Percentiles rank a stretch among this genome's conserved stretches.
phyloP scores from a whole-genome alignment of 495 filamentous ascomycete species.

The Beverwykella pulmonaria region DNA sequence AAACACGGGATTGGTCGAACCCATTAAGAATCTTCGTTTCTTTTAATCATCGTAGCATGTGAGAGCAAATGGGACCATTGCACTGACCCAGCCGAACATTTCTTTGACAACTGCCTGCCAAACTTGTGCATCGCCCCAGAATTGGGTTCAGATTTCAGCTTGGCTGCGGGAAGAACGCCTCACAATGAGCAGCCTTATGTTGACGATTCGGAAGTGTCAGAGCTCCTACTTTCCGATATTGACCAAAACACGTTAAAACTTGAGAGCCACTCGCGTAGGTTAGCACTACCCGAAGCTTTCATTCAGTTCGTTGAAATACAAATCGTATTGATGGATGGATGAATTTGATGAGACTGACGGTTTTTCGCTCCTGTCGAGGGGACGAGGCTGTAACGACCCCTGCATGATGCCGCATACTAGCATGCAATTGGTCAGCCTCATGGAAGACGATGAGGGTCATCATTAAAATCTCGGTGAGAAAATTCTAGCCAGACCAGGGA shows the following conservation, averaged over 20 bases:
- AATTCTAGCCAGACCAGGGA: too few relatives aligned
- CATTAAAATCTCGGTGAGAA: too few relatives aligned
- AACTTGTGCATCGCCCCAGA: neutral
- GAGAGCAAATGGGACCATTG: neutral
- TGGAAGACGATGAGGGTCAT: neutral
- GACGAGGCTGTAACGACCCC: neutral
- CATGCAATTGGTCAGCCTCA: neutral
- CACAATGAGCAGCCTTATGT: neutral
- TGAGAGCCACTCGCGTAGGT: too few relatives aligned
- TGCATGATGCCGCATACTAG: neutral
- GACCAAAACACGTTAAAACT: too few relatives aligned
- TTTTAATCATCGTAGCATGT: neutral
- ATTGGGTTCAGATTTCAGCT: neutral
- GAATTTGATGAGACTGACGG: neutral
- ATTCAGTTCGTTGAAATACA: too few relatives aligned
- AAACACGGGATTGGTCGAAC: too few relatives aligned
- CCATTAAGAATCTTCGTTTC: too few relatives aligned
- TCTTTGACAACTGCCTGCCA: too few relatives aligned
- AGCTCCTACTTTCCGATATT: too few relatives aligned
- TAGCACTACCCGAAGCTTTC: neutral
- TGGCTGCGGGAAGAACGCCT: neutral
- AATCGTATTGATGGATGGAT: neutral
- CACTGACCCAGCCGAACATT: neutral
- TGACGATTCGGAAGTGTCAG: too few relatives aligned
- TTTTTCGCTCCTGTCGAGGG: neutral